A percentile compares a stretch with the other conserved stretches of the same genome.
Evolutionary conservation across 805 yeast genomes (phyloP).

Genomic region (Metschnikowia drakensbergensis): DNA sequence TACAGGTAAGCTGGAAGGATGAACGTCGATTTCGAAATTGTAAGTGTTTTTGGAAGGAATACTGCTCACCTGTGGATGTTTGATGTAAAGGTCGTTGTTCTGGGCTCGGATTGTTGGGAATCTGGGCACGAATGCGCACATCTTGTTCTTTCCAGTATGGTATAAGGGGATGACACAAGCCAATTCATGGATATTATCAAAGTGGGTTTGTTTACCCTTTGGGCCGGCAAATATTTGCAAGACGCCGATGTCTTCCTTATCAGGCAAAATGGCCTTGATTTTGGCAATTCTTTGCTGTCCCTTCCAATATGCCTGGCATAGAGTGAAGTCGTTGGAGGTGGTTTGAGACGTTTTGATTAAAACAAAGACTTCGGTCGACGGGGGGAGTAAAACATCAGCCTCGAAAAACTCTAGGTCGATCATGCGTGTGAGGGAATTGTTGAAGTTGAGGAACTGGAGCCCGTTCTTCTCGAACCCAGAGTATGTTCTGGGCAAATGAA

Average conservation of each 20-base stretch:
- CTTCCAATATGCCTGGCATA: slow-evolving; percentile 78
- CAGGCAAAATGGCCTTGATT: slow-evolving; percentile 78
- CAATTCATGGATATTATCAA: slow-evolving; percentile 61
- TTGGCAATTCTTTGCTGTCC: slow-evolving; percentile 63
- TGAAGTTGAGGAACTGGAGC: slow-evolving; percentile 59
- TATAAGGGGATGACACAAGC: slow-evolving; percentile 70
- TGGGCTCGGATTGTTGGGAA: slow-evolving; percentile 69
- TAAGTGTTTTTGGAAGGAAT: slow-evolving; percentile 57
- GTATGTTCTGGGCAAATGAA: slow-evolving; percentile 81
- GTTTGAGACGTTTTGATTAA: slow-evolving; percentile 50
- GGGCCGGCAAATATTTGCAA: slow-evolving; percentile 71
- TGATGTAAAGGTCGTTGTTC: slow-evolving; percentile 72
- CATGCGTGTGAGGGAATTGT: slow-evolving; percentile 70
- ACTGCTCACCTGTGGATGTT: slow-evolving; percentile 75
- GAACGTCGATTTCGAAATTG: slow-evolving; percentile 59
- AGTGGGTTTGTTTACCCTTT: slow-evolving; percentile 54
- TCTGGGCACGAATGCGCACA: slow-evolving; percentile 64
- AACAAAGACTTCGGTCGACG: slow-evolving; percentile 63
- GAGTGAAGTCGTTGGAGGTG: slow-evolving; percentile 49
- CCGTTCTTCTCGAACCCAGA: slow-evolving; percentile 68
- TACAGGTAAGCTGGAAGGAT: slow-evolving; percentile 39
- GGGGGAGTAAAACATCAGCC: slow-evolving; percentile 68
- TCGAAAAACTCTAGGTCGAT: slow-evolving; percentile 77
- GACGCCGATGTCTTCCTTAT: slow-evolving; percentile 62
- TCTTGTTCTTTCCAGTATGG: slow-evolving; percentile 63